Evolutionary conservation across 139 green algal genomes (phyloP), one percentile per base, ranked within the genome.

Genomic region (Chlamydomonas incerta): DNA sequence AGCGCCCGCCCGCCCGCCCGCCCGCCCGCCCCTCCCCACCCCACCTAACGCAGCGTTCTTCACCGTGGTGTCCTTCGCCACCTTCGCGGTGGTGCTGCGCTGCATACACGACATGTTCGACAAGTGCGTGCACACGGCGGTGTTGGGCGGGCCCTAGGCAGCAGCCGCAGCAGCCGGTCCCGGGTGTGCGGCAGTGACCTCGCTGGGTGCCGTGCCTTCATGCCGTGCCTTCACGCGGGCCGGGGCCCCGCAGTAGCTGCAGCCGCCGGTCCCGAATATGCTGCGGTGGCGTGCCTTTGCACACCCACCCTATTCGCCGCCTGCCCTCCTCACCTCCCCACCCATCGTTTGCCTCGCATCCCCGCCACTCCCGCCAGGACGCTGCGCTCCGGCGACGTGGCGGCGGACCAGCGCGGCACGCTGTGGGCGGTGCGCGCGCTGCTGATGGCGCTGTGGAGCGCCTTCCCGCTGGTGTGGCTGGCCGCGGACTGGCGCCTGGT

Each of bases 391-490:
- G 60, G 21, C 55, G 58, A 37, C 33, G 29, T 69, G 10, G 47
- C 50, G 21, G 23, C 80, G 2, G 66, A 75, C 28, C 80, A 75
- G 37, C 76, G 77, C 67, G 50, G 9, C 69, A 74, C 74, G 15
- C 35, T 90, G 33, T 34, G 81, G 14, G 62, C 66, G 24, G 33
- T 91, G 65, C 67, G 90, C 31, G 41, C 37, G 35, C 67, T 89
- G 62, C 85, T 91, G 76, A 77, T 90, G 73, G 67, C 86, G 31
- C 77, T 91, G 33, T 93, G 90, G 90, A 85, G 37, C 70, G 35
- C 86, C 46, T 93, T 92, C 66, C 88, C 90, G 4, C 13, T 80
- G 33, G 86, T 92, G 41, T 93, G 90, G 90, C 57, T 90, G 60
- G 55, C 69, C 24, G 76, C 85, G 0, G 60, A 90, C 20, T 17